Evolutionary conservation across 2,329 filamentous ascomycete genomes (phyloP), one percentile per base, ranked within the genome.

Genomic region (Thielaviopsis euricoi): DNA sequence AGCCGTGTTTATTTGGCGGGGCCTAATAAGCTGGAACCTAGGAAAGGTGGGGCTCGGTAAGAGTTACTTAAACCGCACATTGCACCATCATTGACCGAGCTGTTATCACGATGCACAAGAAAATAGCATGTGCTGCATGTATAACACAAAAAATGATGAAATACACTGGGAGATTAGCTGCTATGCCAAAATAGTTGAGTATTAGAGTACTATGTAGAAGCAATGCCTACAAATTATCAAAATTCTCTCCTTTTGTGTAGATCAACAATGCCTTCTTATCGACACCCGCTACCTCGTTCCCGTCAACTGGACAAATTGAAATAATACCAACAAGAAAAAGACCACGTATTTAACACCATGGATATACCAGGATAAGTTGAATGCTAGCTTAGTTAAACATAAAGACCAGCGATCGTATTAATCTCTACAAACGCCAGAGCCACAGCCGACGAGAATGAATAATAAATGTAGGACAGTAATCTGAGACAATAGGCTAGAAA

Each of bases 1-100:
- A 60, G 59, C 59, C 59, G 58, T 6, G 21, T 21, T 22, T 51
- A 15, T 23, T 19, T 53, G 55, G 53, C 43, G 56, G 57, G 52
- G 25, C 25, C 21, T 2, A 12, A 26, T 19, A n/a, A 33, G 9
- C 29, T 6, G 12, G 29, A 6, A 10, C 29, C 37, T 17, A 12
- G 15, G 13, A 43, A n/a, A 43, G 17, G 37, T 43, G 37, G 37
- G 37, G 37, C 37, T 43, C 37, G 37, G 37, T 43, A 7, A 43
- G 37, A 15, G 1, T n/a, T 40, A 12, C 37, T 40, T 40, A 13
- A 13, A 13, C 10, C 10, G 37, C 37, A 15, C 10, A 43, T n/a
- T n/a, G n/a, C n/a, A n/a, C n/a, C n/a, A n/a, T n/a, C n/a, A n/a
- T n/a, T 43, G 37, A 43, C 37, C 37, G 37, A 43, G 37, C 37